Evolutionary conservation across 768 basidiomycete genomes (phyloP).

Genomic region (Arthromyces matolae): DNA sequence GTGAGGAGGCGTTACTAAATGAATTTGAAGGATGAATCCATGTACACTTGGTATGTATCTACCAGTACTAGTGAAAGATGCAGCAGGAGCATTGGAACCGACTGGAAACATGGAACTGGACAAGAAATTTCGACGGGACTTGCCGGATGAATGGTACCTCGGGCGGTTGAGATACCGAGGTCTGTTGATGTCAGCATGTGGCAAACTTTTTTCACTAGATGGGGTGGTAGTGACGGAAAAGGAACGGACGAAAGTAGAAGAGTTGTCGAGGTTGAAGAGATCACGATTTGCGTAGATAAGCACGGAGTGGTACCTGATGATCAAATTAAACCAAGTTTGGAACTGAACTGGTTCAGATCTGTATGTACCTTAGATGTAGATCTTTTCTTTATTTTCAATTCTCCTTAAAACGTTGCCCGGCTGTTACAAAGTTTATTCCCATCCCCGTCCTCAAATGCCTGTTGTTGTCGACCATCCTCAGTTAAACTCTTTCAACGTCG

Average conservation of each 20-base stretch:
- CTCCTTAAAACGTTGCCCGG: constrained; percentile 20
- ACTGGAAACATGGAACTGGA: constrained; percentile 55
- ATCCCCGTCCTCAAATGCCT: constrained; percentile 45
- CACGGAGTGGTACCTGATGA: constrained; percentile 13
- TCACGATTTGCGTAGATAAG: constrained; percentile 16
- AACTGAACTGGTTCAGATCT: constrained; percentile 1
- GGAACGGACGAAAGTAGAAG: constrained; percentile 80
- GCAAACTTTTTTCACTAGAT: constrained; percentile 69
- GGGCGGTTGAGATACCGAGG: constrained; percentile 89
- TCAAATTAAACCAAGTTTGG: constrained; percentile 16
- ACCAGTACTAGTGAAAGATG: constrained; percentile 72
- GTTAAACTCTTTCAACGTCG: constrained; percentile 59
- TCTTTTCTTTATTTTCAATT: constrained; percentile 19
- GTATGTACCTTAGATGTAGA: constrained; percentile 23
- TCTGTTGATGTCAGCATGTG: constrained; percentile 75
- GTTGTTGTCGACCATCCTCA: constrained; percentile 42
- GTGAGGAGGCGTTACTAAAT: not conserved
- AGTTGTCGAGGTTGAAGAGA: constrained; percentile 44
- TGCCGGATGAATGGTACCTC: constrained; percentile 86
- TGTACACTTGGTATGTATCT: constrained; percentile 96
- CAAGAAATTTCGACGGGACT: constrained; percentile 78
- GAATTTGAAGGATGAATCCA: constrained; percentile 75
- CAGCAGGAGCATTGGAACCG: constrained; percentile 64
- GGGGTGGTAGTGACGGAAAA: constrained; percentile 80
- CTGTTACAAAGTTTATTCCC: constrained; percentile 1